Evolutionary conservation across 2,329 filamentous ascomycete genomes (phyloP).

Genomic region (Alternaria sp.): DNA sequence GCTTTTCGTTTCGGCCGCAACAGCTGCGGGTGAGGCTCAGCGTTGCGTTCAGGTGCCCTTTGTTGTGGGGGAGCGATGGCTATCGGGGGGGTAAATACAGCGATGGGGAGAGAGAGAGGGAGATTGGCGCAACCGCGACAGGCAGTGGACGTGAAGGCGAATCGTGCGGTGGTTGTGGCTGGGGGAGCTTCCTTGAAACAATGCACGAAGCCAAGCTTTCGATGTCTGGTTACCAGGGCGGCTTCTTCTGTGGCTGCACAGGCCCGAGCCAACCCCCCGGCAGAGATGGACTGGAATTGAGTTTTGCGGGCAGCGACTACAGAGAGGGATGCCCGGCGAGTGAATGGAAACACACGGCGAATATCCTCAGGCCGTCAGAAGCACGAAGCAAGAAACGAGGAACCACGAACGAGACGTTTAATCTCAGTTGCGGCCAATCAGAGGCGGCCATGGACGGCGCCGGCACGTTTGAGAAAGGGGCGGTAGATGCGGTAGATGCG

Average conservation of each 20-base stretch:
- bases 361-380: conserved; percentile 15
- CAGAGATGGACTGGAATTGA: conserved; percentile 2
- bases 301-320: not conserved
- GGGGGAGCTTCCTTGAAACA: conserved; percentile 30
- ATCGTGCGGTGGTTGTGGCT: conserved; percentile 26
- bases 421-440: conserved; percentile 29
- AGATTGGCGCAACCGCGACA: conserved; percentile 20
- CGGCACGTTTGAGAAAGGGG: conserved; percentile 24
- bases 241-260: conserved; percentile 19
- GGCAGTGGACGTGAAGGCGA: conserved; percentile 19
- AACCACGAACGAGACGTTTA: conserved; percentile 21
- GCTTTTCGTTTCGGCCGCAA: conserved; percentile 26
- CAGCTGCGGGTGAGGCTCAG: conserved; percentile 35
- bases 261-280: conserved; percentile 14
- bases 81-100: conserved; percentile 13
- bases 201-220: conserved; percentile 29
- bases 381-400: conserved; percentile 21
- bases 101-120: conserved; percentile 16
- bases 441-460: not conserved
- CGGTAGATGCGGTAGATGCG: too few relatives aligned
- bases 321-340: conserved; percentile 14
- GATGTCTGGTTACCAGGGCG: conserved; percentile 26
- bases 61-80: conserved; percentile 25
- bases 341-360: conserved; percentile 6
- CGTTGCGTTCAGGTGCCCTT: conserved; percentile 22